Base-by-base conservation (phyloP, 106 monocot genomes). In the Phalaenopsis aphrodite region DNA sequence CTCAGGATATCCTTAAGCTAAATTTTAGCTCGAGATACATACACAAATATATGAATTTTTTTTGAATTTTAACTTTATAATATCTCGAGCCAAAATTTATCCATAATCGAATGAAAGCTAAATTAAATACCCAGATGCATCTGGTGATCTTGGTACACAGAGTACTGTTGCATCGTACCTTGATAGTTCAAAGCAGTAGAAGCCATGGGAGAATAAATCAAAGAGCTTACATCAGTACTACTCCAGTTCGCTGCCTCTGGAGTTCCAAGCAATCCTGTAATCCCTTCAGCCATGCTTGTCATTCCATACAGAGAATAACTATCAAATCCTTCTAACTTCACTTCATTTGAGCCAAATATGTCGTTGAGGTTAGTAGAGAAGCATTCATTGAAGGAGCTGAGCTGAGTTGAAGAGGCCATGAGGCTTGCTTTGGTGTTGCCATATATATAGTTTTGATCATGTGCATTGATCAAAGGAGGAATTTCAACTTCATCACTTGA, bases 361-460 rank as follows among this genome's bases (percentile, higher is more conserved):
- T 85, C 78, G 15, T 92, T 89, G 18, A 91, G 83, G 79, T 91
- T 87, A 1, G 82, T 73, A 3, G 83, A 23, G 30, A 78, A 41
- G 39, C 38, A 39, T 38, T 69, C 69, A 15, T 21, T 69, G 38
- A 39, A 48, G 21, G 42, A 9, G 41, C 65, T 24, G 11, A 1
- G 21, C 15, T 80, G 64, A 77, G 47, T 5, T 4, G 84, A 64
- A 42, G 42, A 18, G 1, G 43, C 41, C 42, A 74, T 74, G 7
- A 74, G 74, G 74, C 43, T 19, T 69, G 38, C 10, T 14, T 69
- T 61, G 21, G 18, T 21, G 19, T 4, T 61, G 21, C 61, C 19
- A 61, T 61, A 61, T 21, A 61, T 19, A 21, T 21, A 21, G 10
- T n/a, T 18, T 5, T 61, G 61, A 61, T 61, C 21, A 21, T 19